These are phyloP conservation scores for Acmispon strigosus DNA, from an alignment of 306 rosid genomes.

Conservation along the genomic window DNA sequence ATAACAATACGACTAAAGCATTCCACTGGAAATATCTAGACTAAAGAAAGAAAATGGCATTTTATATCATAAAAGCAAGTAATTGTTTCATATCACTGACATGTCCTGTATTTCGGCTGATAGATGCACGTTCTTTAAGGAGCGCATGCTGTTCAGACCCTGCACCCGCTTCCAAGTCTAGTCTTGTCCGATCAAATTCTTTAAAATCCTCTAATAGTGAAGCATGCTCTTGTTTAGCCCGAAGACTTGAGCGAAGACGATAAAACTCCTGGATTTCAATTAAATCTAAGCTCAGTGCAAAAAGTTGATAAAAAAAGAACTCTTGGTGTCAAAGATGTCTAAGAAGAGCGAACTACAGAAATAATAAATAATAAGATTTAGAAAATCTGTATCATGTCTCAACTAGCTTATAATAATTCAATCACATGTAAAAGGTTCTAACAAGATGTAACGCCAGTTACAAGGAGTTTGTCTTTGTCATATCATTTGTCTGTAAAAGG, in stretches of 20 bases:
- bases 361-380: neutral
- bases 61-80: neutral
- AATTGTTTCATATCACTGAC: slow-evolving; percentile 31
- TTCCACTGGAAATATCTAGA: neutral
- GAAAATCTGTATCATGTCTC: neutral
- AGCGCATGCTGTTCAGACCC: slow-evolving; percentile 65
- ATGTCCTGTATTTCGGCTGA: slow-evolving; percentile 92
- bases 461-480: neutral
- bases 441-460: neutral
- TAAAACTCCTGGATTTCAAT: slow-evolving; percentile 90
- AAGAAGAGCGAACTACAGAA: neutral
- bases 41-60: neutral
- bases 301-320: neutral
- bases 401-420: neutral
- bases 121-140: slow-evolving; percentile 72
- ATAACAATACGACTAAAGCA: neutral
- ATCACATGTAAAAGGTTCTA: neutral
- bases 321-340: neutral
- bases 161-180: slow-evolving; percentile 79
- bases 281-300: slow-evolving; percentile 22
- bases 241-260: slow-evolving; percentile 83
- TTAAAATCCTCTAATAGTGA: slow-evolving; percentile 93
- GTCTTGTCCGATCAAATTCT: slow-evolving; percentile 89
- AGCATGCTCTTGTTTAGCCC: slow-evolving; percentile 91
- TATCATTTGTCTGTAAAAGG: neutral